Percentiles rank a stretch among this genome's conserved stretches.
Conservation (phyloP, 805 yeast species). For the Scheffersomyces stipitis region DNA sequence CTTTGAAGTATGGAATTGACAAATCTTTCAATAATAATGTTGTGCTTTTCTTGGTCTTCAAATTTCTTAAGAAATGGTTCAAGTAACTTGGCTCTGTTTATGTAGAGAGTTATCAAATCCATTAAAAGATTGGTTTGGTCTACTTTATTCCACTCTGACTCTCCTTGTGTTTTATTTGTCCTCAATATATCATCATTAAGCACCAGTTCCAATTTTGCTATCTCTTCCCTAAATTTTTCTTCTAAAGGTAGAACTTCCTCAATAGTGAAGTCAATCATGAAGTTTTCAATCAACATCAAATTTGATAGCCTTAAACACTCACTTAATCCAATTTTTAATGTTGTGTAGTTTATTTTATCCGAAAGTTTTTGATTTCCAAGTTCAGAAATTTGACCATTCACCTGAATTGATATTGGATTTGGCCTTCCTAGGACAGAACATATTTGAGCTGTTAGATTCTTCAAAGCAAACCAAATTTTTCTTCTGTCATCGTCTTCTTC, state of each 20-base stretch:
- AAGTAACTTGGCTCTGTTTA: constrained; percentile 51
- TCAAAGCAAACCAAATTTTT: constrained; percentile 51
- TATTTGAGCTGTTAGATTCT: constrained; percentile 46
- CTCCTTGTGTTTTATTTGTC: constrained; percentile 6
- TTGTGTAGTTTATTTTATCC: constrained; percentile 22
- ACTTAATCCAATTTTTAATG: constrained; percentile 47
- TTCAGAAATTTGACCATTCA: constrained; percentile 27
- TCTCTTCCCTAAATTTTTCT: constrained; percentile 42
- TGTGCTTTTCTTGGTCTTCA: constrained; percentile 22
- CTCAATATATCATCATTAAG: constrained; percentile 8
- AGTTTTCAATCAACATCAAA: constrained; percentile 51
- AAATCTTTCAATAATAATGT: constrained; percentile 35
- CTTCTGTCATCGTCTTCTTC: constrained; percentile 39
- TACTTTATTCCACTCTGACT: constrained; percentile 9
- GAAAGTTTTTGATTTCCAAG: constrained; percentile 4
- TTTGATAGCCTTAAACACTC: constrained; percentile 51
- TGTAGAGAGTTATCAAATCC: constrained; percentile 49
- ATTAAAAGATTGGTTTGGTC: constrained; percentile 36
- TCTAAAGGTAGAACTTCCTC: constrained; percentile 43
- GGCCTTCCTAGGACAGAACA: constrained; percentile 56
- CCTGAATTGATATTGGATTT: constrained; percentile 50
- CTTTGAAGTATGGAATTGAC: constrained; percentile 38
- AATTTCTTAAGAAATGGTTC: constrained; percentile 49
- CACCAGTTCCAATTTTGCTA: constrained; percentile 31
- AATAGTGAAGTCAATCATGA: constrained; percentile 44